A percentile compares a stretch with the other conserved stretches of the same genome.
phyloP scores from a whole-genome alignment of 2,329 filamentous ascomycete genomes.

The Stromatinia cepivora region DNA sequence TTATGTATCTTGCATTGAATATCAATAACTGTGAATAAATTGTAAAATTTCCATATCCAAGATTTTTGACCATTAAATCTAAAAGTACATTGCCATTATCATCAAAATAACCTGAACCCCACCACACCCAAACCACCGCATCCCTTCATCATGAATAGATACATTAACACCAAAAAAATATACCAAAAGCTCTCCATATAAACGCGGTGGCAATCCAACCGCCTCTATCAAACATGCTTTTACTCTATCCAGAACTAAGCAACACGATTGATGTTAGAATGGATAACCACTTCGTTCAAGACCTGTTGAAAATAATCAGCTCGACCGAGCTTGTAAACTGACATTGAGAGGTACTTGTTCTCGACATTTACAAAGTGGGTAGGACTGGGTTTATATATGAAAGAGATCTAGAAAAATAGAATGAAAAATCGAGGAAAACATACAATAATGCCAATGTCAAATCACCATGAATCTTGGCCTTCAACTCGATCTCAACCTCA shows the following conservation, averaged over 20 bases:
- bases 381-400: neutral
- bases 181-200: neutral
- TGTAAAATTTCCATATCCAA: neutral
- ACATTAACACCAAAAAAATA: conserved; percentile 4
- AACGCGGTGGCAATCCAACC: neutral
- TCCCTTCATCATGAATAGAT: conserved; percentile 1
- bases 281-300: conserved; percentile 1
- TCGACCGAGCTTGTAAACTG: conserved; percentile 16
- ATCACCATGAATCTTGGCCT: conserved; percentile 80
- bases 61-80: conserved; percentile 7
- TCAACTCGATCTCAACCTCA: conserved; percentile 76
- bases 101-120: conserved; percentile 5
- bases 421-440: conserved; percentile 20
- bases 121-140: conserved; percentile 11
- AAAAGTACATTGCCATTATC: conserved; percentile 20
- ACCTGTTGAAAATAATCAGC: conserved; percentile 22
- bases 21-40: neutral
- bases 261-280: conserved; percentile 15
- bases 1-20: neutral
- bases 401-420: too few relatives aligned
- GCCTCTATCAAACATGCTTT: neutral
- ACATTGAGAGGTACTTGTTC: conserved; percentile 17
- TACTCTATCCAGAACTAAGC: conserved; percentile 18
- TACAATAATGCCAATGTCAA: conserved; percentile 58
- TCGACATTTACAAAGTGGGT: neutral